Evolutionary conservation across 441 rosid species (phyloP).

Genomic region (Rhodomyrtus psidioides): DNA sequence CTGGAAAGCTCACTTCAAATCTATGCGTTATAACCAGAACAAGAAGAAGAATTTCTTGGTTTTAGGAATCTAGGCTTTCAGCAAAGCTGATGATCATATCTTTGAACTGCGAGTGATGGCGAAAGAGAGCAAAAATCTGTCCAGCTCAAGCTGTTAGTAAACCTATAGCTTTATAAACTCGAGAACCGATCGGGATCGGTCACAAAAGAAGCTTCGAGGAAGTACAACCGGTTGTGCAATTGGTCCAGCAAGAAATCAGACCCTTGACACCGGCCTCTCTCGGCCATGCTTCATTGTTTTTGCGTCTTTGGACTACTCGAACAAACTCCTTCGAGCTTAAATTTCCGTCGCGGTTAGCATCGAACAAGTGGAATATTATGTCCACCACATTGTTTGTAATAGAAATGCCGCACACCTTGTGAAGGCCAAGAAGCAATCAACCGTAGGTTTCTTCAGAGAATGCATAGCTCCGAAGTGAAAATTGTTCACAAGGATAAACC

Average conservation of each 20-base stretch:
- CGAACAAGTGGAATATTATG: constrained; percentile 68
- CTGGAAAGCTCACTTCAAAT: background rate
- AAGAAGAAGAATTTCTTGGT: background rate
- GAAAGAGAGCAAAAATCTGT: background rate
- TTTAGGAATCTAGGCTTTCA: background rate
- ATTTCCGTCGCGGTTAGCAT: constrained; percentile 56
- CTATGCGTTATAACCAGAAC: background rate
- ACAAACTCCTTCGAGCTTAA: constrained; percentile 66
- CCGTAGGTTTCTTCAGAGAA: background rate
- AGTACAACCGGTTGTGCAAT: constrained; percentile 11
- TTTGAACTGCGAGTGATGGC: background rate
- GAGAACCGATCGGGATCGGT: background rate
- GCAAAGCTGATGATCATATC: background rate
- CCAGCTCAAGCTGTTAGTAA: background rate
- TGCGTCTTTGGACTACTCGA: constrained; percentile 49
- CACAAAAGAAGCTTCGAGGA: constrained; percentile 2
- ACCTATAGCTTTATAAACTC: background rate
- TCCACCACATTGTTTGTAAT: constrained; percentile 53
- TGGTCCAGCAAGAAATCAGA: constrained; percentile 36
- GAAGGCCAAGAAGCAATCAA: background rate
- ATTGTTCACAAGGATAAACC: background rate
- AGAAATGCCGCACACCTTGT: constrained; percentile 60
- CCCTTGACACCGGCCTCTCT: constrained; percentile 34
- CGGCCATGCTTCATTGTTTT: constrained; percentile 43
- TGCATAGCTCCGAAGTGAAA: background rate